Base-by-base conservation (phyloP, 1,284 basidiomycete species). In the Austropuccinia psidii region DNA sequence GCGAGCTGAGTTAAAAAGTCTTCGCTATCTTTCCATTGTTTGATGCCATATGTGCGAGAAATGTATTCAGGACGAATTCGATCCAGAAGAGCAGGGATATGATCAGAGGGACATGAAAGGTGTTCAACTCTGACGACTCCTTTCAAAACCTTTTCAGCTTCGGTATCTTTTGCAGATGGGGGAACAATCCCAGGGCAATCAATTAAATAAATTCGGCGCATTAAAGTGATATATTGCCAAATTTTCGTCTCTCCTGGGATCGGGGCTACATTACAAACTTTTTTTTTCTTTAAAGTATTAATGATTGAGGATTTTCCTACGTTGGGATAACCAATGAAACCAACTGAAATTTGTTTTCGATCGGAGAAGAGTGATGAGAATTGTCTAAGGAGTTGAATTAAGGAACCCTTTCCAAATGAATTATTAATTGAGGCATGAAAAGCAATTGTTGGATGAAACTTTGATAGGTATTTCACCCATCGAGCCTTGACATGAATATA, bases 371-470 rank as follows among this genome's bases (percentile, higher is more conserved):
- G 86, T 76, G 92, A 91, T 11, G 93, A 91, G 82, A 98, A 99
- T 81, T 98, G 95, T 39, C 96, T 88, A 52, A 99, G 86, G 43
- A 98, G 87, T 82, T 97, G 93, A 79, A 98, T 98, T 75, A 99
- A 87, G 37, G 94, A 93, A 37, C 95, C 96, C 83, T 98, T 98
- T 76, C 94, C 95, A 79, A 98, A 99, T 4, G 95, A 97, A 83
- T 99, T 95, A 82, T 96, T 98, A 75, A 96, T 94, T 17, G 93
- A 96, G 0, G 96, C 96, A 81, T 99, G 96, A 85, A 98, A 98
- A 1, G 95, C 95, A 77, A 98, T 89, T 2, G 94, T 97, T 7
- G 95, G 95, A 78, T 92, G 94, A 72, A 89, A 89, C 70, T 93
- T 90, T 0, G 93, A 96, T 21, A 98, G 87, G 80, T 97, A 89